These are phyloP conservation scores for Setomelanomma holmii DNA, from an alignment of 2,329 filamentous ascomycete genomes.

Conservation along the genomic window DNA sequence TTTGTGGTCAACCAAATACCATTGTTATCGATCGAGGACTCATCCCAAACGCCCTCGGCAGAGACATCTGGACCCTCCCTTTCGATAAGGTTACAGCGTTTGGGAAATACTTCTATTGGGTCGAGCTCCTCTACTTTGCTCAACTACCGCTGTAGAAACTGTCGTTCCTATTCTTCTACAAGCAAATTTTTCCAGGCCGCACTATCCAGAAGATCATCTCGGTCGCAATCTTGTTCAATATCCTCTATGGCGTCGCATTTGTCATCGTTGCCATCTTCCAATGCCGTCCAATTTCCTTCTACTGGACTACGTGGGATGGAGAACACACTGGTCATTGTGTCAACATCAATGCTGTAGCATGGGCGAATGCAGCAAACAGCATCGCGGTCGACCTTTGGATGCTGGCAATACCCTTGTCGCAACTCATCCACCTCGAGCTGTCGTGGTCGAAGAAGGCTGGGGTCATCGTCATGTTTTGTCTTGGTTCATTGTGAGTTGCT, in stretches of 20 bases:
- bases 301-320: slow-evolving; percentile 31
- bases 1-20: background rate
- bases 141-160: slow-evolving; percentile 22
- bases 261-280: slow-evolving; percentile 25
- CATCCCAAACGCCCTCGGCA: slow-evolving; percentile 50
- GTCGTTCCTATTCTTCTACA: slow-evolving; percentile 28
- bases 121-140: slow-evolving; percentile 36
- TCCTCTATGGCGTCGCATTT: slow-evolving; percentile 23
- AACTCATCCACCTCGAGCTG: slow-evolving; percentile 32
- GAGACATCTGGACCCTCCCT: slow-evolving; percentile 58
- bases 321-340: slow-evolving; percentile 33
- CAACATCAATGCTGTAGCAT: slow-evolving; percentile 35
- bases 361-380: slow-evolving; percentile 32
- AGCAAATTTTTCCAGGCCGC: slow-evolving; percentile 29
- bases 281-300: slow-evolving; percentile 33
- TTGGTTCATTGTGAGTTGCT: background rate
- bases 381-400: slow-evolving; percentile 31
- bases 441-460: slow-evolving; percentile 39
- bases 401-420: slow-evolving; percentile 36
- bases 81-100: slow-evolving; percentile 53
- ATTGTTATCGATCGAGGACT: background rate
- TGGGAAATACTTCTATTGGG: slow-evolving; percentile 32
- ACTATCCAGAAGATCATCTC: slow-evolving; percentile 2
- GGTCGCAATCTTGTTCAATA: slow-evolving; percentile 17
- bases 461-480: slow-evolving; percentile 26